A percentile compares a stretch with the other conserved stretches of the same genome.
Evolutionary conservation across 2,329 filamentous ascomycete genomes (phyloP).

Genomic region (Chaetomium globosum): DNA sequence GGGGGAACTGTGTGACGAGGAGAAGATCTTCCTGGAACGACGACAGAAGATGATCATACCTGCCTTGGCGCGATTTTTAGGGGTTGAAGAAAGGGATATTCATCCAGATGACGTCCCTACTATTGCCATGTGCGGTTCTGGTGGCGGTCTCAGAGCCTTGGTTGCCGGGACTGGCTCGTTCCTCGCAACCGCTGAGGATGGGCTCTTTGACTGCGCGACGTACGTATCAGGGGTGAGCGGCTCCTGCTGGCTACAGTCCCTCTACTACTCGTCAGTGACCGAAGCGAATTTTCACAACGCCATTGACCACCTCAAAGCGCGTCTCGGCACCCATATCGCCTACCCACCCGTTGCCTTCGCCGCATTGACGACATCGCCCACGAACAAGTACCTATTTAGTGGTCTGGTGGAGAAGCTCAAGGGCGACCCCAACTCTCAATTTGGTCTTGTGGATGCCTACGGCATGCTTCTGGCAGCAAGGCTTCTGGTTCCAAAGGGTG

Average conservation of each 20-base stretch:
- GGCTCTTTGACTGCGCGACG: conserved; percentile 89
- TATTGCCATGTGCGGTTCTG: conserved; percentile 93
- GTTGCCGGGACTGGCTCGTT: conserved; percentile 90
- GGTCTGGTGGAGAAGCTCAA: conserved; percentile 90
- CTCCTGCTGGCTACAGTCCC: conserved; percentile 89
- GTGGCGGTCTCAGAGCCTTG: conserved; percentile 84
- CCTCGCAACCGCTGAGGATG: conserved; percentile 79
- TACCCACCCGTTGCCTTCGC: conserved; percentile 84
- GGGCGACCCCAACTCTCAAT: conserved; percentile 75
- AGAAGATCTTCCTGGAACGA: conserved; percentile 71
- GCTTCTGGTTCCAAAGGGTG: conserved; percentile 82
- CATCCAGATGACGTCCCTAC: conserved; percentile 89
- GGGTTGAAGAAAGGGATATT: conserved; percentile 75
- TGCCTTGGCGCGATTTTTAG: conserved; percentile 81
- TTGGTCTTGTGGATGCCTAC: conserved; percentile 92
- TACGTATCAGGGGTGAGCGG: conserved; percentile 96
- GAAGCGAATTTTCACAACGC: conserved; percentile 67
- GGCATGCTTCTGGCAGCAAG: conserved; percentile 82
- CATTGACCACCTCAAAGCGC: conserved; percentile 81
- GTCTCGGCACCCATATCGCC: conserved; percentile 85
- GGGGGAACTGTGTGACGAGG: conserved; percentile 77
- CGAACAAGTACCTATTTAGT: conserved; percentile 86
- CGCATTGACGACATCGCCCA: conserved; percentile 82
- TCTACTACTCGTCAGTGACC: conserved; percentile 81
- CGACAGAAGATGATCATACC: conserved; percentile 69